These are phyloP conservation scores for Penicillium verhagenii DNA, from an alignment of 495 filamentous ascomycete genomes.

Conservation along the genomic window DNA sequence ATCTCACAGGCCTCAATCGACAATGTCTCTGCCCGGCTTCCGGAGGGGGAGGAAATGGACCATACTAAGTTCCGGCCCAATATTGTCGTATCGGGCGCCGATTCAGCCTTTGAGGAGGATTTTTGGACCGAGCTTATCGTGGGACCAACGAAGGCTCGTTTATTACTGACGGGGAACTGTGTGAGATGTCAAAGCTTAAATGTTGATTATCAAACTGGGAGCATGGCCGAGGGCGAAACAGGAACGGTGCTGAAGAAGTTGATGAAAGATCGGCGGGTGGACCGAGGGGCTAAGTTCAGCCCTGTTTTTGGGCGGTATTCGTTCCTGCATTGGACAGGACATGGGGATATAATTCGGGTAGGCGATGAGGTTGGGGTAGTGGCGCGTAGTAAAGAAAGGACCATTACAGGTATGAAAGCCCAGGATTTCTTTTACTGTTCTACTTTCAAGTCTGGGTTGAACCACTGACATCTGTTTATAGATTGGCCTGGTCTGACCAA, in stretches of 20 bases:
- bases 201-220: slow-evolving; percentile 77
- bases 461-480: slow-evolving; percentile 14
- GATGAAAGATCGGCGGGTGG: slow-evolving; percentile 75
- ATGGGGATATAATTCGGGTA: slow-evolving; percentile 49
- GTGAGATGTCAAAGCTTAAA: slow-evolving; percentile 76
- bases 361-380: slow-evolving; percentile 70
- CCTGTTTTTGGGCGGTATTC: slow-evolving; percentile 85
- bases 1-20: slow-evolving; percentile 67
- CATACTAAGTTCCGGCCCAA: slow-evolving; percentile 85
- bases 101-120: slow-evolving; percentile 74
- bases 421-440: neutral
- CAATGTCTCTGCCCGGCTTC: slow-evolving; percentile 61
- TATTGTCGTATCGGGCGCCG: slow-evolving; percentile 66
- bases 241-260: slow-evolving; percentile 72
- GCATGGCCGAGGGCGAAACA: slow-evolving; percentile 59
- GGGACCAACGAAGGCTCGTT: slow-evolving; percentile 21
- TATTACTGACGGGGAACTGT: slow-evolving; percentile 76
- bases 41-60: slow-evolving; percentile 57
- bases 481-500: slow-evolving; percentile 30
- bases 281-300: slow-evolving; percentile 67
- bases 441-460: neutral
- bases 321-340: slow-evolving; percentile 50
- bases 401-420: slow-evolving; percentile 58
- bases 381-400: slow-evolving; percentile 55
- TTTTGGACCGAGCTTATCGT: slow-evolving; percentile 72